Conservation (phyloP, 257 asterid genomes). For the Solanum verrucosum region DNA sequence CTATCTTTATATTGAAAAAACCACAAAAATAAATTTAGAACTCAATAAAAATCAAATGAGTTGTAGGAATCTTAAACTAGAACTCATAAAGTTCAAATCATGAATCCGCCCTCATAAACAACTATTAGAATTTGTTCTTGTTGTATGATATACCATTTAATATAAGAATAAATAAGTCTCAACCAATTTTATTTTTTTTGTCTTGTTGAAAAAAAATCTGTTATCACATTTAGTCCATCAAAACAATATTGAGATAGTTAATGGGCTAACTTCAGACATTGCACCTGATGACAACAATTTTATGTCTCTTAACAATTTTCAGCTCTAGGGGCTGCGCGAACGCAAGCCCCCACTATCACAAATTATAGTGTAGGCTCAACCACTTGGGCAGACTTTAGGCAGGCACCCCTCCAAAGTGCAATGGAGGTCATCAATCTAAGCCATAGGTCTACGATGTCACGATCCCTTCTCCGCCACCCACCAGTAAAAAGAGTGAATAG, state of each 20-base stretch:
- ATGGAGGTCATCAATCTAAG: conserved; percentile 15
- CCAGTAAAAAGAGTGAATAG: too few relatives aligned
- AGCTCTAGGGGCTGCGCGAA: not conserved
- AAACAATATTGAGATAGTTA: too few relatives aligned
- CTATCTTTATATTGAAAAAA: not conserved
- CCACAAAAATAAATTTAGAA: not conserved
- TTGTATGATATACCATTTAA: too few relatives aligned
- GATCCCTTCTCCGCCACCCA: too few relatives aligned
- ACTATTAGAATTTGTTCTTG: too few relatives aligned
- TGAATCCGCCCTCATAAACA: not conserved
- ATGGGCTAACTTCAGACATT: too few relatives aligned
- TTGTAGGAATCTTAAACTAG: not conserved
- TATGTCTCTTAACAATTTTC: too few relatives aligned
- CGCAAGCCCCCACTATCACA: not conserved
- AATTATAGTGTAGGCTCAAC: conserved; percentile 18
- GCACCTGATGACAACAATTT: too few relatives aligned
- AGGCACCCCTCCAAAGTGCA: conserved; percentile 22
- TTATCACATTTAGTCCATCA: too few relatives aligned
- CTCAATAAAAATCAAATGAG: not conserved
- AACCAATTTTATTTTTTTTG: too few relatives aligned
- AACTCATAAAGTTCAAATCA: not conserved
- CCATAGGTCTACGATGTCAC: not conserved
- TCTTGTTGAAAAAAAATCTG: too few relatives aligned
- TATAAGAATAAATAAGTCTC: too few relatives aligned
- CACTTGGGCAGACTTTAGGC: conserved; percentile 34